phyloP scores from a whole-genome alignment of 345 rosid species.

The Aurinia saxatilis region DNA sequence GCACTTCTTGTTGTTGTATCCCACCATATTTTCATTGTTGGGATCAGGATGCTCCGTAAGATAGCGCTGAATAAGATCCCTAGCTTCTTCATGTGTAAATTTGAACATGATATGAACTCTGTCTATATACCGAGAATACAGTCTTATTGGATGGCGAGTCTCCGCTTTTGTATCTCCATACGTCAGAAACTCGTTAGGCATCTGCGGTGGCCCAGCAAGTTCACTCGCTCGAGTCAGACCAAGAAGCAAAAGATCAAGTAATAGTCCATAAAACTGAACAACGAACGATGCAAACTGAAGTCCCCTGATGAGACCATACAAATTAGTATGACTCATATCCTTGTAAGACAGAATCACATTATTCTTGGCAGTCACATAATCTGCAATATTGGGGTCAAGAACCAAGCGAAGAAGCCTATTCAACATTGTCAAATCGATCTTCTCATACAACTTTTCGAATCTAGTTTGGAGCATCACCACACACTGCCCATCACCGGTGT shows the following conservation, averaged over 20 bases:
- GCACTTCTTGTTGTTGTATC: constrained; percentile 86
- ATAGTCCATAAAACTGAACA: constrained; percentile 84
- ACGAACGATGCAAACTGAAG: constrained; percentile 24
- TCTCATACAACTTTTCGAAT: constrained; percentile 83
- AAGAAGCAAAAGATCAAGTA: constrained; percentile 74
- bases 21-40: constrained; percentile 91
- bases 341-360: constrained; percentile 85
- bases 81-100: constrained; percentile 85
- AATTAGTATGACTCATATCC: constrained; percentile 90
- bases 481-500: constrained; percentile 92
- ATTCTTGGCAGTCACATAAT: constrained; percentile 87
- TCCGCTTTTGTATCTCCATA: constrained; percentile 84
- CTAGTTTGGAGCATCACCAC: constrained; percentile 92
- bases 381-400: constrained; percentile 85
- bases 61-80: constrained; percentile 85
- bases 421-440: constrained; percentile 82
- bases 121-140: constrained; percentile 80
- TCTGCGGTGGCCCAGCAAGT: constrained; percentile 90
- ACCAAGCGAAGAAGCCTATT: constrained; percentile 85
- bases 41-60: constrained; percentile 94
- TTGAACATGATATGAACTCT: constrained; percentile 76
- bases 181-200: constrained; percentile 83
- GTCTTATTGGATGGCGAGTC: constrained; percentile 75
- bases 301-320: constrained; percentile 24
- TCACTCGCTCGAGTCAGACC: constrained; percentile 91